These are phyloP conservation scores for Wickerhamomyces canadensis DNA, from an alignment of 805 yeast genomes.

Conservation along the genomic window DNA sequence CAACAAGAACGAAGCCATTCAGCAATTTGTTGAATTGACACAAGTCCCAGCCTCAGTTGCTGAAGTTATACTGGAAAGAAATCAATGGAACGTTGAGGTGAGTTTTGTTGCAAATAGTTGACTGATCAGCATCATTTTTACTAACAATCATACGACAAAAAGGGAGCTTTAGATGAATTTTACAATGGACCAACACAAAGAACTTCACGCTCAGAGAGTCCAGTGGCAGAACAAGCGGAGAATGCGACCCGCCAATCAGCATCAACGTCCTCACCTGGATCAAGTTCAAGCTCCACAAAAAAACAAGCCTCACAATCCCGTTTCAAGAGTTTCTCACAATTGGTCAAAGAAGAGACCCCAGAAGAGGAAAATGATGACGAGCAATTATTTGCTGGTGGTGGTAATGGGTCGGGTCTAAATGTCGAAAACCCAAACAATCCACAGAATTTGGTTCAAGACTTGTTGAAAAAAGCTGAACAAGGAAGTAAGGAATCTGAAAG, in stretches of 20 bases:
- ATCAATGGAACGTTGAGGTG: constrained; percentile 24
- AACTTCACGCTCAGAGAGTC: constrained; percentile 4
- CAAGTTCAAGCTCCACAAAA: constrained; percentile 2
- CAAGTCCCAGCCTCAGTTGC: constrained; percentile 19
- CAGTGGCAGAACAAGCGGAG: constrained; percentile 5
- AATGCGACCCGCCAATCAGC: constrained; percentile 1
- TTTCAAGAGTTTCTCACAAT: constrained; percentile 35
- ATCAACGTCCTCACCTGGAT: neutral
- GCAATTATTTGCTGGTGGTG: constrained; percentile 61
- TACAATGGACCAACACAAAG: constrained; percentile 21
- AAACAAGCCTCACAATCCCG: constrained; percentile 11
- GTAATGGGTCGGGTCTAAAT: constrained; percentile 69
- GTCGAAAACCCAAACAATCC: constrained; percentile 62
- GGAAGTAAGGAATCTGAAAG: constrained; percentile 49
- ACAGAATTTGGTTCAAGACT: constrained; percentile 43
- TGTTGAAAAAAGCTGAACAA: constrained; percentile 63
- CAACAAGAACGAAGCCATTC: constrained; percentile 6
- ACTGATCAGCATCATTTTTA: too few relatives aligned
- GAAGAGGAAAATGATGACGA: constrained; percentile 49
- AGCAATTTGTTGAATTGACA: constrained; percentile 17
- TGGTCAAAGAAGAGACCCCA: constrained; percentile 30
- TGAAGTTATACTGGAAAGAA: constrained; percentile 14
- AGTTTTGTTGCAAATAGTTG: too few relatives aligned
- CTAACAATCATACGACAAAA: too few relatives aligned
- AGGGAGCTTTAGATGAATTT: constrained; percentile 29